Percentiles rank a stretch among this genome's conserved stretches.
Conservation (phyloP, 2,329 filamentous ascomycete species). For the Berkeleyomyces basicola region DNA sequence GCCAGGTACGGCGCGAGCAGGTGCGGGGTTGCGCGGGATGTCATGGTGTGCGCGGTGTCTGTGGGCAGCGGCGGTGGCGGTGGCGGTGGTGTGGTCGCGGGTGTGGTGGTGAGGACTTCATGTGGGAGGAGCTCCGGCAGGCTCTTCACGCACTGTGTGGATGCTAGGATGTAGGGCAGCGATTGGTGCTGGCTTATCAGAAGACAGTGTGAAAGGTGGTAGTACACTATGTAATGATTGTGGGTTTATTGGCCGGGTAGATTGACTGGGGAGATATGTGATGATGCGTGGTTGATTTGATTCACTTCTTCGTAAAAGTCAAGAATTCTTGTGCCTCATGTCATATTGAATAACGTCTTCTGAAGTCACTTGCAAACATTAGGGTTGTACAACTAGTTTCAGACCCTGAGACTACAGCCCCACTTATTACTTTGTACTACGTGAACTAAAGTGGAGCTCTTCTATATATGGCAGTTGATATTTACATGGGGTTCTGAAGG, state of each 20-base stretch:
- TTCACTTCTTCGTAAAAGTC: too few relatives aligned
- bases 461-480: neutral
- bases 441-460: neutral
- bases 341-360: too few relatives aligned
- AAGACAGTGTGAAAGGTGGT: neutral
- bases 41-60: slow-evolving; percentile 21
- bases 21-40: slow-evolving; percentile 36
- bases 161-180: neutral
- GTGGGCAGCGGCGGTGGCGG: neutral
- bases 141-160: slow-evolving; percentile 5
- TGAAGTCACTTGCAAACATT: too few relatives aligned
- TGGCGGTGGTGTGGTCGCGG: neutral
- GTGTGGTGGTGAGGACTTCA: neutral
- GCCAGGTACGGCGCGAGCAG: slow-evolving; percentile 48
- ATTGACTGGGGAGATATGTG: neutral
- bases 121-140: neutral
- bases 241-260: neutral
- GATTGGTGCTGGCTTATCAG: neutral
- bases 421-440: neutral
- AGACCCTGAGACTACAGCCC: too few relatives aligned
- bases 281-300: too few relatives aligned
- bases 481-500: neutral
- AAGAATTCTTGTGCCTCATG: too few relatives aligned
- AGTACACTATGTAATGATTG: neutral
- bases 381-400: too few relatives aligned